A percentile compares a stretch with the other conserved stretches of the same genome.
Evolutionary conservation across 2,329 filamentous ascomycete species (phyloP).

Genomic region (Herpotrichia juniperi): DNA sequence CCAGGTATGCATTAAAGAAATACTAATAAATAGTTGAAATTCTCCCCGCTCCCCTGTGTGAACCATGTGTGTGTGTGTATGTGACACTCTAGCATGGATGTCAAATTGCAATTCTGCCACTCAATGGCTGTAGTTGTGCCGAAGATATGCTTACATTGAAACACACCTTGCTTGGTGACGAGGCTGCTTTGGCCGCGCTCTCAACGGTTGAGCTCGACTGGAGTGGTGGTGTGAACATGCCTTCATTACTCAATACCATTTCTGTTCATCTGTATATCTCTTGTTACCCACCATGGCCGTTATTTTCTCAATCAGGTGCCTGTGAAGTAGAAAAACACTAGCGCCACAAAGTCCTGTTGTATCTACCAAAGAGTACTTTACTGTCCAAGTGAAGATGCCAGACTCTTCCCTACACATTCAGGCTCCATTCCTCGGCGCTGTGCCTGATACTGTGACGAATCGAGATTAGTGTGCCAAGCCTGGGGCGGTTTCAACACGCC

Average conservation of each 20-base stretch:
- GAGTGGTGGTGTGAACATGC: slow-evolving; percentile 32
- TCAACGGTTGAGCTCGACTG: slow-evolving; percentile 21
- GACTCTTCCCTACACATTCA: no score
- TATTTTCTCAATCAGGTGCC: no score
- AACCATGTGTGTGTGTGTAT: neutral
- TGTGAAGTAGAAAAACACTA: no score
- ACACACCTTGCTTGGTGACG: slow-evolving; percentile 40
- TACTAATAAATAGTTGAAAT: slow-evolving; percentile 32
- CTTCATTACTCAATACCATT: neutral
- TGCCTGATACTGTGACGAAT: slow-evolving; percentile 11
- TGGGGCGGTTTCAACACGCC: slow-evolving; percentile 21
- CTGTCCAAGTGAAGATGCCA: no score
- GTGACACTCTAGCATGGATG: slow-evolving; percentile 79
- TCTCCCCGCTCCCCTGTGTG: neutral
- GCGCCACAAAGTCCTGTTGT: no score
- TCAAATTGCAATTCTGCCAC: slow-evolving; percentile 97
- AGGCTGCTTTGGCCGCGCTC: slow-evolving; percentile 31
- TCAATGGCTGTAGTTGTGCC: slow-evolving; percentile 92
- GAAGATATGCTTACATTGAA: slow-evolving; percentile 85
- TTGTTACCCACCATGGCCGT: no score
- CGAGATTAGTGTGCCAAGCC: slow-evolving; percentile 1
- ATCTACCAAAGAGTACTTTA: no score
- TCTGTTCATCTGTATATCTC: no score
- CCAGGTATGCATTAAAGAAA: slow-evolving; percentile 20
- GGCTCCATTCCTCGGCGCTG: neutral